phyloP scores from a whole-genome alignment of 2,329 filamentous ascomycete genomes.

The Fusarium pseudocircinatum region DNA sequence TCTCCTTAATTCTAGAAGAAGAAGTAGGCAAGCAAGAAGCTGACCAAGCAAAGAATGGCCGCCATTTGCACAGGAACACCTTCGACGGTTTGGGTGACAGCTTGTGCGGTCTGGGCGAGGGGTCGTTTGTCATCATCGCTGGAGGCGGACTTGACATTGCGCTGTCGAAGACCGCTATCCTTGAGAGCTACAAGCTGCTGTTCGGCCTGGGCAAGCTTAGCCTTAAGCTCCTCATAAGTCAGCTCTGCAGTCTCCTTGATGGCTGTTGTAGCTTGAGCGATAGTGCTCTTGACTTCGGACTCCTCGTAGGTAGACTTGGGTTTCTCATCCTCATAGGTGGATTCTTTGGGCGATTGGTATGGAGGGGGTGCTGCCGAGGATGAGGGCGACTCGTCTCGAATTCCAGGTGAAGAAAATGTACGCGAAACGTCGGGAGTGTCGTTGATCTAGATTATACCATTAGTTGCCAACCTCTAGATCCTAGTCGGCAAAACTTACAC shows the following conservation, averaged over 20 bases:
- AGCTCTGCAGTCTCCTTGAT: conserved; percentile 56
- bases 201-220: conserved; percentile 79
- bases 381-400: conserved; percentile 46
- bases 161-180: conserved; percentile 80
- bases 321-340: conserved; percentile 44
- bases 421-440: conserved; percentile 58
- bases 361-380: conserved; percentile 48
- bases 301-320: conserved; percentile 39
- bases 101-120: conserved; percentile 62
- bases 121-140: conserved; percentile 61
- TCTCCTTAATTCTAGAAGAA: conserved; percentile 75
- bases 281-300: conserved; percentile 43
- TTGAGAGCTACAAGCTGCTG: conserved; percentile 76
- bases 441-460: conserved; percentile 42
- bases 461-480: neutral
- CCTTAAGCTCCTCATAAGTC: conserved; percentile 70
- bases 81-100: conserved; percentile 66
- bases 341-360: conserved; percentile 48
- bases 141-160: conserved; percentile 69
- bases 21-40: conserved; percentile 94
- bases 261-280: conserved; percentile 55
- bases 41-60: conserved; percentile 83
- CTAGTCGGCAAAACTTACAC: conserved; percentile 48
- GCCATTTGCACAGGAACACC: conserved; percentile 90
- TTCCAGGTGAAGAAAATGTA: conserved; percentile 57